A percentile compares a stretch with the other conserved stretches of the same genome.
phyloP scores from a whole-genome alignment of 1,139 yeast genomes.

The Hansenula sp. region DNA sequence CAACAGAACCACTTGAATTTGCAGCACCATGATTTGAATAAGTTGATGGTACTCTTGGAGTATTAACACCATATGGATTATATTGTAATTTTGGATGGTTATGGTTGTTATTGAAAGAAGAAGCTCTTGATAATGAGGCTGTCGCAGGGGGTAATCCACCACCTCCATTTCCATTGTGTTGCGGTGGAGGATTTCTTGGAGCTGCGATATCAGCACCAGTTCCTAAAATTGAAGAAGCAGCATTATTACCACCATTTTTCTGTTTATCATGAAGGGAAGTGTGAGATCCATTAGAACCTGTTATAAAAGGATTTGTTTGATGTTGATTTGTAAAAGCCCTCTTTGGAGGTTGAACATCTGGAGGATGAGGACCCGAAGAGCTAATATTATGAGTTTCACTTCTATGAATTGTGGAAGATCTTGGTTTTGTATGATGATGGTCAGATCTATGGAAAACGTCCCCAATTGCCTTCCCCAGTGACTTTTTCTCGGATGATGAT shows the following conservation, averaged over 20 bases:
- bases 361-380: background rate
- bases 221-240: constrained; percentile 16
- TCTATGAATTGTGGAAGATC: constrained; percentile 1
- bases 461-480: background rate
- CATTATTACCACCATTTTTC: background rate
- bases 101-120: constrained; percentile 12
- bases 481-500: background rate
- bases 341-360: background rate
- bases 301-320: constrained; percentile 1
- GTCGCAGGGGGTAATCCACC: constrained; percentile 6
- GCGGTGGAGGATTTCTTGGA: constrained; percentile 11
- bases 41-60: constrained; percentile 19
- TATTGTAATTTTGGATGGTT: constrained; percentile 22
- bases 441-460: constrained; percentile 2
- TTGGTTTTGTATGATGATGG: constrained; percentile 1
- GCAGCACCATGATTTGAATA: constrained; percentile 10
- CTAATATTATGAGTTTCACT: background rate
- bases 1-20: constrained; percentile 15
- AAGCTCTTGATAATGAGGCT: constrained; percentile 10
- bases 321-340: constrained; percentile 1
- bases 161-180: background rate
- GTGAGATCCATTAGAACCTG: constrained; percentile 5
- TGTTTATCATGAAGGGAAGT: background rate
- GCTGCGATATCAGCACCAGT: constrained; percentile 24
- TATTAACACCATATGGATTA: constrained; percentile 27